These are phyloP conservation scores for Plasmodium adleri DNA, from an alignment of 169 alveolate species.

Conservation along the genomic window DNA sequence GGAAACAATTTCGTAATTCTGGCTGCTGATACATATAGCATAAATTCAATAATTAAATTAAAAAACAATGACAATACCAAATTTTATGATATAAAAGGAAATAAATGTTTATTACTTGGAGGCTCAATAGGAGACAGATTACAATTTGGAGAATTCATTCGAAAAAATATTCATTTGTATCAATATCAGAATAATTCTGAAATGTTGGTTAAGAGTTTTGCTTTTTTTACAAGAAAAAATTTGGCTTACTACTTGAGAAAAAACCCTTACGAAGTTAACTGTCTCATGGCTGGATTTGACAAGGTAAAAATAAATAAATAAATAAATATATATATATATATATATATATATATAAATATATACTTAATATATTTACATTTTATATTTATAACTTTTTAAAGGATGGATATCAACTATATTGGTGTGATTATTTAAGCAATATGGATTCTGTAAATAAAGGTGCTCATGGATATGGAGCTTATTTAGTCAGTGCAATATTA, in stretches of 20 bases:
- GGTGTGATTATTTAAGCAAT: slow-evolving; percentile 94
- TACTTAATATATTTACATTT: neutral
- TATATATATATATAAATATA: neutral
- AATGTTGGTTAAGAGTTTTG: slow-evolving; percentile 88
- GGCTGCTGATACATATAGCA: slow-evolving; percentile 87
- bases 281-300: slow-evolving; percentile 90
- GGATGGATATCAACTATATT: slow-evolving; percentile 91
- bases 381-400: slow-evolving; percentile 24
- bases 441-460: slow-evolving; percentile 89
- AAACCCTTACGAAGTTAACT: slow-evolving; percentile 90
- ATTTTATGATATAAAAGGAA: slow-evolving; percentile 84
- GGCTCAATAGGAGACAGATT: slow-evolving; percentile 91
- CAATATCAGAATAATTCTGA: slow-evolving; percentile 86
- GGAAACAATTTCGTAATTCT: slow-evolving; percentile 88
- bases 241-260: slow-evolving; percentile 90
- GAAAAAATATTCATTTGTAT: slow-evolving; percentile 86
- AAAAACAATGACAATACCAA: slow-evolving; percentile 79
- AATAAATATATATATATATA: neutral
- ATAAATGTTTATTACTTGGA: slow-evolving; percentile 87
- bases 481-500: slow-evolving; percentile 90
- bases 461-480: slow-evolving; percentile 95
- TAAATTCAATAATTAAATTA: slow-evolving; percentile 83
- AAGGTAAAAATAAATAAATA: slow-evolving; percentile 64
- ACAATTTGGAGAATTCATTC: slow-evolving; percentile 89
- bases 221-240: slow-evolving; percentile 89